phyloP scores from a whole-genome alignment of 352 stramenopile species.

The Phytopythium delawarense region DNA sequence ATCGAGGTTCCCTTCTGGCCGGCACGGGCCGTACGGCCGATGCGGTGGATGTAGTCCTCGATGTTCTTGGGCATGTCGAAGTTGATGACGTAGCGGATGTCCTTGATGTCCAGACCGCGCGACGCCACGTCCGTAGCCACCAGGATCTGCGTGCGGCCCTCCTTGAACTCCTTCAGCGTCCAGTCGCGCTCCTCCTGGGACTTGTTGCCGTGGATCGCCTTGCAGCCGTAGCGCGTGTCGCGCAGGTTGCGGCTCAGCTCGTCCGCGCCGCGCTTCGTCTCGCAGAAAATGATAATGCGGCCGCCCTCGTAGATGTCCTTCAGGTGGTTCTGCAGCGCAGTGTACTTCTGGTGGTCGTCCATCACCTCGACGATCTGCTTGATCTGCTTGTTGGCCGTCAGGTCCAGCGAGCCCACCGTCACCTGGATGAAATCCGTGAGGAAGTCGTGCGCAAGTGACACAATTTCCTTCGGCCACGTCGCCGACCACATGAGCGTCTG shows the following conservation, averaged over 20 bases:
- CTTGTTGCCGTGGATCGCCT: conserved; percentile 99
- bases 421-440: conserved; percentile 97
- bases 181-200: conserved; percentile 97
- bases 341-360: conserved; percentile 95
- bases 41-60: conserved; percentile 98
- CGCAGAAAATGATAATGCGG: conserved; percentile 98
- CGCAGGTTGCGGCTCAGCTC: conserved; percentile 94
- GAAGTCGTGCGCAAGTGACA: conserved; percentile 96
- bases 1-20: conserved; percentile 93
- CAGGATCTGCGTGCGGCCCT: conserved; percentile 92
- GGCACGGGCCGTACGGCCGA: conserved; percentile 97
- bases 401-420: conserved; percentile 92
- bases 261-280: conserved; percentile 98
- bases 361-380: conserved; percentile 97
- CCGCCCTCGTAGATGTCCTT: conserved; percentile 86
- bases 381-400: conserved; percentile 98
- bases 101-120: conserved; percentile 98
- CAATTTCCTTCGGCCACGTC: conserved; percentile 98
- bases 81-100: conserved; percentile 99
- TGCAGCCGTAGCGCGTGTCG: conserved; percentile 92
- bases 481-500: conserved; percentile 99
- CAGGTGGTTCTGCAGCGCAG: conserved; percentile 80
- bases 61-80: conserved; percentile 99
- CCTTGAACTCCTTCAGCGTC: conserved; percentile 97
- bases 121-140: conserved; percentile 99